Conservation (phyloP, 768 basidiomycete genomes). For the Boletus pseudo-olivaceus region DNA sequence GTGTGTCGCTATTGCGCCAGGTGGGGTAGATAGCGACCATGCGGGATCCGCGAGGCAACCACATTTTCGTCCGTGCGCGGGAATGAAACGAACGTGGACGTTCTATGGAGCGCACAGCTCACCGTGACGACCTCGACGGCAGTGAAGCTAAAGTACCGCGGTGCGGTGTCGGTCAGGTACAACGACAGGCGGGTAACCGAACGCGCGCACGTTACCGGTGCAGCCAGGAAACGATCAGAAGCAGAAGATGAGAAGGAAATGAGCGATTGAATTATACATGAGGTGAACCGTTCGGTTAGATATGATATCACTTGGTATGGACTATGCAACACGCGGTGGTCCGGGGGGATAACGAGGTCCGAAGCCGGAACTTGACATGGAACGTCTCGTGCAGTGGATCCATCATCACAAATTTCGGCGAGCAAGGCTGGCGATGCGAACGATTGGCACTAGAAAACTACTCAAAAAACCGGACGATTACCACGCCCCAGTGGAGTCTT, state of each 20-base stretch:
- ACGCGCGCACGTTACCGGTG: constrained; percentile 1
- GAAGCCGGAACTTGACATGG: constrained; percentile 18
- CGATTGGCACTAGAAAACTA: background rate
- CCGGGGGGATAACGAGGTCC: constrained; percentile 22
- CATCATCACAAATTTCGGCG: constrained; percentile 16
- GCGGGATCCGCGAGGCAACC: constrained; percentile 29
- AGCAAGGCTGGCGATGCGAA: constrained; percentile 1
- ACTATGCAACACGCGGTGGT: constrained; percentile 4
- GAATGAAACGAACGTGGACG: constrained; percentile 27
- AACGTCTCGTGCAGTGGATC: constrained; percentile 1
- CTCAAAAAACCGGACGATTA: constrained; percentile 19
- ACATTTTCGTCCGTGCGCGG: constrained; percentile 20
- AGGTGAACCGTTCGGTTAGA: constrained; percentile 24
- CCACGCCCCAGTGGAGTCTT: constrained; percentile 27
- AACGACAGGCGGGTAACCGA: constrained; percentile 11
- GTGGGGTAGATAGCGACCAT: constrained; percentile 20
- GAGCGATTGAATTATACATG: constrained; percentile 6
- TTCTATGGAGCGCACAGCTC: constrained; percentile 10
- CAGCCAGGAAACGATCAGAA: constrained; percentile 5
- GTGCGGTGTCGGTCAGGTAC: constrained; percentile 23
- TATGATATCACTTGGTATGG: constrained; percentile 15
- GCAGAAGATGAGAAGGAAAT: constrained; percentile 11
- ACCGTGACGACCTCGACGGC: constrained; percentile 24
- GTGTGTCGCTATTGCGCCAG: constrained; percentile 18
- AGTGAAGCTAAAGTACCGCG: constrained; percentile 6